Conservation (phyloP, 1,284 basidiomycete species). For the Trichosporon asahii region DNA sequence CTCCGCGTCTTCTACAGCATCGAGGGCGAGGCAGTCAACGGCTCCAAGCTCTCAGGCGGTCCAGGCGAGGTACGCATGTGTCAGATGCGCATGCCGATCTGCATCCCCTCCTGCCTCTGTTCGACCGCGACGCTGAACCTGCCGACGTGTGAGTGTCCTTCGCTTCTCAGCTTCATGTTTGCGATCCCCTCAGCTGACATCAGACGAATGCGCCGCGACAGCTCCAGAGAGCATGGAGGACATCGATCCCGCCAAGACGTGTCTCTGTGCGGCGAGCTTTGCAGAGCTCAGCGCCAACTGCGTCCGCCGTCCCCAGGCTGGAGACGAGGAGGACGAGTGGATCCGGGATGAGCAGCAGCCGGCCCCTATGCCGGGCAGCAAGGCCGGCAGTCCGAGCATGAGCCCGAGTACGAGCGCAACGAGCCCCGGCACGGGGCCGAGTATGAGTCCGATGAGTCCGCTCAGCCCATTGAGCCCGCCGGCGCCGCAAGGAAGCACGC, state of each 20-base stretch:
- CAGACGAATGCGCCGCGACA: constrained; percentile 24
- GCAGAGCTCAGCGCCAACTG: constrained; percentile 39
- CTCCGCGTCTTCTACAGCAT: constrained; percentile 50
- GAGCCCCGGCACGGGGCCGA: neutral
- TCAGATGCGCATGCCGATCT: constrained; percentile 38
- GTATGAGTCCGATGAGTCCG: neutral
- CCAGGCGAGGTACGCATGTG: constrained; percentile 49
- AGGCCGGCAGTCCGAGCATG: neutral
- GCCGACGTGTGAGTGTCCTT: constrained; percentile 39
- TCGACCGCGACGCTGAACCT: constrained; percentile 36
- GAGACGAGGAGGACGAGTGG: constrained; percentile 16
- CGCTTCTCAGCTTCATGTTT: neutral
- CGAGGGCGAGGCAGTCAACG: constrained; percentile 36
- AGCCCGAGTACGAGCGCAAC: neutral
- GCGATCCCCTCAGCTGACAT: constrained; percentile 10
- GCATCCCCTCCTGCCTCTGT: constrained; percentile 44
- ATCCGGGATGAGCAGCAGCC: neutral
- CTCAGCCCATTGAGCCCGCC: neutral
- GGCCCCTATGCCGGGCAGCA: neutral
- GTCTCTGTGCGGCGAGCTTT: constrained; percentile 39
- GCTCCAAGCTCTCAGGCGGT: constrained; percentile 29
- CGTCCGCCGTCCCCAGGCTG: constrained; percentile 16
- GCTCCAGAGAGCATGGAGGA: constrained; percentile 24
- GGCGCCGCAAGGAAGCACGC: too few species aligned
- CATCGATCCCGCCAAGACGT: constrained; percentile 26